These are phyloP conservation scores for Ceratocystis colombiana DNA, from an alignment of 2,329 filamentous ascomycete species.

Conservation along the genomic window DNA sequence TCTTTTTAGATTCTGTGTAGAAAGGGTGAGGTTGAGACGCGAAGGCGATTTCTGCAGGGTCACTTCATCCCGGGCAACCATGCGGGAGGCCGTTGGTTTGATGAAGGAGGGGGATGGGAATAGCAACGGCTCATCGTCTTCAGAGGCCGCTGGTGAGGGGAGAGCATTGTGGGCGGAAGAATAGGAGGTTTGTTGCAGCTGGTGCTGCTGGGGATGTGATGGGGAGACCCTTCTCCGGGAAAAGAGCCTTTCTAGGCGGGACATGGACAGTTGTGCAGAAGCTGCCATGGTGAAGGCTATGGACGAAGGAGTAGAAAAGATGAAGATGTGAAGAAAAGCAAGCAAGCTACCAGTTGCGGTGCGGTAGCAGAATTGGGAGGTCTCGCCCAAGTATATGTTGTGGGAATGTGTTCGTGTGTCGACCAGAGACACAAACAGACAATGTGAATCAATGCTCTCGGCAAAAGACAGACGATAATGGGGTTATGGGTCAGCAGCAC, in stretches of 20 bases:
- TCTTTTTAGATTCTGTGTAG: constrained; percentile 19
- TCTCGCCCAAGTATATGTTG: background rate
- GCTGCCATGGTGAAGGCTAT: constrained; percentile 18
- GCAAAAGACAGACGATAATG: background rate
- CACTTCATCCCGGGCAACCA: constrained; percentile 47
- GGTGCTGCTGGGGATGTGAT: constrained; percentile 26
- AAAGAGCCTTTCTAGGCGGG: constrained; percentile 44
- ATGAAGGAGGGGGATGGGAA: constrained; percentile 48
- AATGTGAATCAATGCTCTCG: constrained; percentile 5
- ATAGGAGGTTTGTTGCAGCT: background rate
- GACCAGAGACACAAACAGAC: background rate
- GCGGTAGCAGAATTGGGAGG: background rate
- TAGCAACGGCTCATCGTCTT: constrained; percentile 30
- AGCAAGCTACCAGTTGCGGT: background rate
- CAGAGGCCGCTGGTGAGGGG: constrained; percentile 24
- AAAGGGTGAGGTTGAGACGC: constrained; percentile 24
- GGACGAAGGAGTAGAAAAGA: background rate
- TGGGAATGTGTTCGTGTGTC: background rate
- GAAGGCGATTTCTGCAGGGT: constrained; percentile 29
- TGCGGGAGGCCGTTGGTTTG: constrained; percentile 44
- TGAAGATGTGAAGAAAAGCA: background rate
- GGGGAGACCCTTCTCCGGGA: constrained; percentile 35
- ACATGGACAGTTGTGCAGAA: constrained; percentile 23
- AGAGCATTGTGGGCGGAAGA: background rate
- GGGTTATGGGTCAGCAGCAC: background rate